Conservation (phyloP, 2,329 filamentous ascomycete species). For the Aspergillus ruber region DNA sequence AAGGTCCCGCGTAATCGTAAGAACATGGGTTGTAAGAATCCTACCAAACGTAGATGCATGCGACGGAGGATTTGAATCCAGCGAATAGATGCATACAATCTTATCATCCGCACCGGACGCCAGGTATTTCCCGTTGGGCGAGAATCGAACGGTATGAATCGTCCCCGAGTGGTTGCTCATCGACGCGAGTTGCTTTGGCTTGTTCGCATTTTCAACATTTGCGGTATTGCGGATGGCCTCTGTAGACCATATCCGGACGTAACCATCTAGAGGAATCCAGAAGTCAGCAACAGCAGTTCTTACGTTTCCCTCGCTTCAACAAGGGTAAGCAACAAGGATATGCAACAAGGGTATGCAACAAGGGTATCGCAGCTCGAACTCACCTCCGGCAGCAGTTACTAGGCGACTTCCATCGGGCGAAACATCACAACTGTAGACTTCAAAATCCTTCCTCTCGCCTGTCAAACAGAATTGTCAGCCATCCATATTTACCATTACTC, state of each 20-base stretch:
- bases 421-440: conserved; percentile 97
- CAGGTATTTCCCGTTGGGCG: conserved; percentile 87
- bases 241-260: conserved; percentile 96
- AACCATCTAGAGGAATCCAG: conserved; percentile 59
- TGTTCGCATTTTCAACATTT: conserved; percentile 61
- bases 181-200: conserved; percentile 88
- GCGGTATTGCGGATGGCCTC: conserved; percentile 82
- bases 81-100: conserved; percentile 93
- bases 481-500: conserved; percentile 13
- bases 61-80: conserved; percentile 74
- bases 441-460: conserved; percentile 96
- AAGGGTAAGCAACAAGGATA: conserved; percentile 1
- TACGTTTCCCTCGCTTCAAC: not conserved
- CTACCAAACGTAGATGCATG: conserved; percentile 73
- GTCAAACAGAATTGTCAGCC: conserved; percentile 3
- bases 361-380: conserved; percentile 23
- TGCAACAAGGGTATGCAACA: not conserved
- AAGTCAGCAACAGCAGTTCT: conserved; percentile 4
- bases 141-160: conserved; percentile 95
- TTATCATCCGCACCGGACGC: conserved; percentile 98
- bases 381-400: conserved; percentile 88
- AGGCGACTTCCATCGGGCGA: conserved; percentile 89
- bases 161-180: conserved; percentile 98
- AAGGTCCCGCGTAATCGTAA: not conserved
- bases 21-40: conserved; percentile 16